Evolutionary conservation across 1,284 basidiomycete genomes (phyloP), one percentile per base, ranked within the genome.

Genomic region (Phaffia rhodozyma): DNA sequence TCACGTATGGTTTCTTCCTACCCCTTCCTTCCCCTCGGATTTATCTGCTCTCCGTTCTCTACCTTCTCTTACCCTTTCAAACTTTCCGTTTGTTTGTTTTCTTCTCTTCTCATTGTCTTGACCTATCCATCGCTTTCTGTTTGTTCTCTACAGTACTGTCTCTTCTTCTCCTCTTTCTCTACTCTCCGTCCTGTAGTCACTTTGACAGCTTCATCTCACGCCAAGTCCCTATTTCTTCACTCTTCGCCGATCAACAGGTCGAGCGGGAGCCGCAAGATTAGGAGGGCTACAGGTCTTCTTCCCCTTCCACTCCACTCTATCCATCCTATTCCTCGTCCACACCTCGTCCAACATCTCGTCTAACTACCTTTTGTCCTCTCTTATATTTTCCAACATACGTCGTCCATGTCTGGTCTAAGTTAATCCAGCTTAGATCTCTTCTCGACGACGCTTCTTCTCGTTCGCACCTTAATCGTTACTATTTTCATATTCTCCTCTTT

Each of bases 181-280:
- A 49, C 57, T 51, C 18, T 29, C 29, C 13, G 27, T 27, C 21
- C 34, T 47, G 51, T 29, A 38, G 27, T 21, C 20, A 32, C 54
- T 55, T 55, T 55, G n/a, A n/a, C 52, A 52, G 61, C 34, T 21
- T 30, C 60, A 50, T 47, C 21, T 61, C 60, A 61, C 52, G 52
- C 52, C 60, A 55, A 51, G 57, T 63, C 57, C 57, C 56, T 58
- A 30, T 34, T 59, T 50, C 49, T 54, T 43, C 57, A 64, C 53
- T 53, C 48, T 34, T 53, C 50, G 52, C 50, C 50, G 62, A 64
- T 55, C 49, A 29, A 53, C 38, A 58, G 21, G 51, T 64, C 54
- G 43, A 54, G 47, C 55, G 49, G 47, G 47, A 61, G 49, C 48
- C 61, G 57, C 34, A 55, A 53, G 47, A 56, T 51, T 32, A 62